These are phyloP conservation scores for Nigrospora sphaerica DNA, from an alignment of 2,329 filamentous ascomycete species.

Conservation along the genomic window DNA sequence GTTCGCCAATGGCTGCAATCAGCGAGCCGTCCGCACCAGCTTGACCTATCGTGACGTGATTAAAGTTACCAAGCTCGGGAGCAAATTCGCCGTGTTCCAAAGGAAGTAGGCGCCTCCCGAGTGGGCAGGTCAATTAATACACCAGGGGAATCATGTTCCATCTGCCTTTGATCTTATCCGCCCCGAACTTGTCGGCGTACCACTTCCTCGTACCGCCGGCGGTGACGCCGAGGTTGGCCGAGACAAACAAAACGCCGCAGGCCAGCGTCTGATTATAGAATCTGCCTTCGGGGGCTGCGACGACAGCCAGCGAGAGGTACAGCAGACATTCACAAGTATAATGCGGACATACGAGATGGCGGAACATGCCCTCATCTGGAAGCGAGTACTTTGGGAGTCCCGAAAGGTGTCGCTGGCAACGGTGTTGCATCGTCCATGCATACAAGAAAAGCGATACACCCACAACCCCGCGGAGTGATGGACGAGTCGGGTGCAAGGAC, in stretches of 20 bases:
- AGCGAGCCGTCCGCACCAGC: constrained; percentile 58
- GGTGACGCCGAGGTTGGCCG: constrained; percentile 73
- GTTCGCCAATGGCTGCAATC: constrained; percentile 45
- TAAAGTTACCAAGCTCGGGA: constrained; percentile 68
- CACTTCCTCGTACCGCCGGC: constrained; percentile 71
- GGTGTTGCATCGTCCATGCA: constrained; percentile 67
- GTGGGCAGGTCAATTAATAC: constrained; percentile 32
- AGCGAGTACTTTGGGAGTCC: constrained; percentile 76
- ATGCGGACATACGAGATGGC: constrained; percentile 72
- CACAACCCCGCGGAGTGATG: constrained; percentile 41
- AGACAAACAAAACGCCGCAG: constrained; percentile 65
- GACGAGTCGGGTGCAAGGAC: constrained; percentile 19
- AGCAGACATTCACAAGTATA: constrained; percentile 84
- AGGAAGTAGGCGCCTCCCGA: constrained; percentile 17
- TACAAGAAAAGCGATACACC: constrained; percentile 58
- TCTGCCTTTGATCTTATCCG: constrained; percentile 50
- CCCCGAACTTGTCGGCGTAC: constrained; percentile 72
- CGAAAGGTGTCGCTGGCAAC: constrained; percentile 64
- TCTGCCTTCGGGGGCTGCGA: constrained; percentile 61
- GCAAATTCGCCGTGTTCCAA: constrained; percentile 50
- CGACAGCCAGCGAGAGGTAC: constrained; percentile 70
- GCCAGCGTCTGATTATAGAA: constrained; percentile 67
- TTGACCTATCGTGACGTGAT: constrained; percentile 82
- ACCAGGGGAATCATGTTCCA: constrained; percentile 74
- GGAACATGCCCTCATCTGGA: constrained; percentile 67